Evolutionary conservation across 768 basidiomycete genomes (phyloP), one percentile per base, ranked within the genome.

Genomic region (Suillus paluster): DNA sequence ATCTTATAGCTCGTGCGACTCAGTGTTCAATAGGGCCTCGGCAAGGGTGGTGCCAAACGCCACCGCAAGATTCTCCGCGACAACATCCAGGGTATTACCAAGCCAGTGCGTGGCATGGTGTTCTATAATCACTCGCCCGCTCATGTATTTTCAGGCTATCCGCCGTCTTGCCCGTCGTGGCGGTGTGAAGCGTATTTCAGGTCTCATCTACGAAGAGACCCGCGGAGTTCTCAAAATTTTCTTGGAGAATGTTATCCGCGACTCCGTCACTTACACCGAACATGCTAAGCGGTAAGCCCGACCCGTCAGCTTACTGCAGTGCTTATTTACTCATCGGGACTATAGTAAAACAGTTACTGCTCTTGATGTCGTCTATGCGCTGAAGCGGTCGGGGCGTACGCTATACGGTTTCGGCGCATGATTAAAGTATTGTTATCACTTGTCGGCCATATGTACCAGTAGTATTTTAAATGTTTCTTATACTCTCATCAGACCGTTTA

Each of bases 211-310:
- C 75, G 93, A 95, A 76, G 92, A 95, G 82, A 94, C 92, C 30
- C 91, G 93, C 74, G 91, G 92, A 79, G 92, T 95, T n/a, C 82
- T 95, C 73, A 95, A 94, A 79, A 92, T 94, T 70, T 94, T 93
- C 84, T 81, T 92, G 14, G 91, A 92, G 78, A 90, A 89, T 65
- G 87, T 94, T 70, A 94, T 95, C 70, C 88, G 92, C 67, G 93
- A 95, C 80, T 93, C 92, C 2, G 93, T 95, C 67, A 95, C 93
- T 57, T 95, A 95, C 81, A 95, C 94, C 42, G 93, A 95, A 76
- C 93, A 95, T 80, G 93, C 93, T 58, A 95, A 95, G 80, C 83
- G 91, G 74, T 75, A 30, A 54, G 67, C 39, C 27, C 14, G 1
- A 1, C 4, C n/a, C 30, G 6, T 30, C 30, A n/a, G n/a, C 2